Evolutionary conservation across 2,329 filamentous ascomycete species (phyloP), one percentile per base, ranked within the genome.

Genomic region (Colletotrichum theobromicola): DNA sequence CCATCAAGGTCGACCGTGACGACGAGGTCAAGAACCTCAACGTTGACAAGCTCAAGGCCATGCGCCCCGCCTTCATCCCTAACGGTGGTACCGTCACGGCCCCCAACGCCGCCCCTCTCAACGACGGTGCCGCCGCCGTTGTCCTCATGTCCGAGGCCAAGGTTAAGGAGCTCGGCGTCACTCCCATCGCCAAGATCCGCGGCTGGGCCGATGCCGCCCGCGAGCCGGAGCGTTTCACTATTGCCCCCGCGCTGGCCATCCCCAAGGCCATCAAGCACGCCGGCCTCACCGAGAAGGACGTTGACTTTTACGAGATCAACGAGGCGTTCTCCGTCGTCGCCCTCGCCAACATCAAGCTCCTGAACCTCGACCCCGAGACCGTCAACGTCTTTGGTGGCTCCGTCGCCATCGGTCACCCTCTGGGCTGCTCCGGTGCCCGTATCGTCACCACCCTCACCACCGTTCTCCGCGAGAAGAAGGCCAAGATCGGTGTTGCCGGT

Each of bases 271-370:
- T 99, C 82, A 95, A 96, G 90, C 96, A 99, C 86, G 97, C 97
- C 76, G 94, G 94, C 76, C 87, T 99, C 76, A 90, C 92, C 72
- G 90, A 93, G 79, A 91, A 93, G 77, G 90, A 94, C 74, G 90
- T 99, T 73, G 96, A 98, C 81, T 97, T 92, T 79, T 99, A 97
- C 85, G 97, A 99, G 90, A 98, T 99, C 90, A 99, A 99, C 89
- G 97, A 99, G 89, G 97, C 97, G 55, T 99, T 99, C 89, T 97
- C 94, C 77, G 97, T 98, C 64, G 97, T 99, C 77, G 95, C 97
- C 50, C 90, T 99, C 67, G 96, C 97, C 78, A 99, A 99, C 89
- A 92, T 98, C 87, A 98, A 99, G 91, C 85, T 98, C 70, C 92
- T 99, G 53, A 90, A 89, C 76, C 87, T 99, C 72, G 88, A 89